A percentile compares a stretch with the other conserved stretches of the same genome.
Evolutionary conservation across 2,329 filamentous ascomycete species (phyloP).

Genomic region (Venturia oleaginea): DNA sequence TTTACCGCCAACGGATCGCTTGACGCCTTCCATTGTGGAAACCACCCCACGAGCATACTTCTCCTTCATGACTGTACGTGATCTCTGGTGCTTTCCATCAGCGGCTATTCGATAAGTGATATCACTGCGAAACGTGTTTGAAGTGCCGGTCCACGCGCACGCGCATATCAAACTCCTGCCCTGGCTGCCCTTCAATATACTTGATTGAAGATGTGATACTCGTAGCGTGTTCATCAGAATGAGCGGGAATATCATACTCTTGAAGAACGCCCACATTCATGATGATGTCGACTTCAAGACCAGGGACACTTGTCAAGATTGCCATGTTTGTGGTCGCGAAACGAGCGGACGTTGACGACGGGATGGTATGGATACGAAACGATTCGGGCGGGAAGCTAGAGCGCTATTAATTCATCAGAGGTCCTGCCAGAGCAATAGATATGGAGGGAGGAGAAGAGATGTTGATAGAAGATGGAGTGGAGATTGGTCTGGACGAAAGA

Average conservation of each 20-base stretch:
- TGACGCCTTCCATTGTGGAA: conserved; percentile 20
- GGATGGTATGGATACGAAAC: too few species aligned
- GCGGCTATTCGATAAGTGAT: conserved; percentile 9
- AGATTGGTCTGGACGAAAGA: too few species aligned
- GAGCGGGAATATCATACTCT: conserved; percentile 8
- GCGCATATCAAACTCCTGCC: conserved; percentile 20
- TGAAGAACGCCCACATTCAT: background rate
- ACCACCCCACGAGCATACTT: background rate
- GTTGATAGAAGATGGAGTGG: too few species aligned
- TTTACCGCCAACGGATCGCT: background rate
- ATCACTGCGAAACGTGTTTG: conserved; percentile 13
- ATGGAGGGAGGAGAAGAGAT: too few species aligned
- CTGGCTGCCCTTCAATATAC: conserved; percentile 25
- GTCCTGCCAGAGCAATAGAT: too few species aligned
- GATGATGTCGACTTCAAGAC: conserved; percentile 1
- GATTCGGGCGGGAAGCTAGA: too few species aligned
- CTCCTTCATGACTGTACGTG: background rate
- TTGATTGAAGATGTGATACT: conserved; percentile 17
- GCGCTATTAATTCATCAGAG: too few species aligned
- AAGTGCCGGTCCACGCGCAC: conserved; percentile 14
- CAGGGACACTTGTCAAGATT: background rate
- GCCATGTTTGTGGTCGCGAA: background rate
- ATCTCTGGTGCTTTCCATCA: background rate
- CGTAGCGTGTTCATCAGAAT: background rate
- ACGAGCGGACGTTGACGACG: too few species aligned